phyloP scores from a whole-genome alignment of 257 asterid species.

The Mitragyna speciosa region DNA sequence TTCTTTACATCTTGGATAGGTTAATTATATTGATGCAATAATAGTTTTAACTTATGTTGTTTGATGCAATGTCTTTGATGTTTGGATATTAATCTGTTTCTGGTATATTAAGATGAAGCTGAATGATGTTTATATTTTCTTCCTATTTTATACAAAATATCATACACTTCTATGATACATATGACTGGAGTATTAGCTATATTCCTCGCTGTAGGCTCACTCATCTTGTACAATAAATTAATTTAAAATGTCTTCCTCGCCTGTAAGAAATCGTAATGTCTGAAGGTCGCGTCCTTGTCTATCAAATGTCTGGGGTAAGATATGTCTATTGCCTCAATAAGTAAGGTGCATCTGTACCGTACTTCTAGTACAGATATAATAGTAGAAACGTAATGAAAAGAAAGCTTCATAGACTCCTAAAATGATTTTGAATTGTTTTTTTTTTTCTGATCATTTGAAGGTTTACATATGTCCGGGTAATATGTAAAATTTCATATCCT shows the following conservation, averaged over 20 bases:
- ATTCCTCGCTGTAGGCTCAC: neutral
- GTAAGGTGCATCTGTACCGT: neutral
- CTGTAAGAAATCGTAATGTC: neutral
- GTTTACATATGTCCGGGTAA: neutral
- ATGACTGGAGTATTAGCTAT: neutral
- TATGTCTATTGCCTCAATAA: neutral
- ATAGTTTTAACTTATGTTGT: neutral
- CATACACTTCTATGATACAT: neutral
- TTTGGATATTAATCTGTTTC: neutral
- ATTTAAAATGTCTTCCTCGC: neutral
- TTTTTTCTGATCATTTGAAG: neutral
- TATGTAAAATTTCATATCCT: neutral
- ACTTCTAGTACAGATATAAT: neutral
- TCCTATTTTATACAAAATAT: neutral
- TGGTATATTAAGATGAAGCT: neutral
- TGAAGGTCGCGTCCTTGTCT: neutral
- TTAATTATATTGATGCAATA: neutral
- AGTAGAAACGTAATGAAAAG: neutral
- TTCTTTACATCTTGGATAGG: neutral
- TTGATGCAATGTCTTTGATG: neutral
- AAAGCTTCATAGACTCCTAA: neutral
- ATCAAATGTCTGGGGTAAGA: neutral
- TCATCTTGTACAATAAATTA: no score
- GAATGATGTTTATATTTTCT: neutral
- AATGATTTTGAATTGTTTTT: neutral